Evolutionary conservation across 2,329 filamentous ascomycete genomes (phyloP).

Genomic region (Xylariaceae sp.): DNA sequence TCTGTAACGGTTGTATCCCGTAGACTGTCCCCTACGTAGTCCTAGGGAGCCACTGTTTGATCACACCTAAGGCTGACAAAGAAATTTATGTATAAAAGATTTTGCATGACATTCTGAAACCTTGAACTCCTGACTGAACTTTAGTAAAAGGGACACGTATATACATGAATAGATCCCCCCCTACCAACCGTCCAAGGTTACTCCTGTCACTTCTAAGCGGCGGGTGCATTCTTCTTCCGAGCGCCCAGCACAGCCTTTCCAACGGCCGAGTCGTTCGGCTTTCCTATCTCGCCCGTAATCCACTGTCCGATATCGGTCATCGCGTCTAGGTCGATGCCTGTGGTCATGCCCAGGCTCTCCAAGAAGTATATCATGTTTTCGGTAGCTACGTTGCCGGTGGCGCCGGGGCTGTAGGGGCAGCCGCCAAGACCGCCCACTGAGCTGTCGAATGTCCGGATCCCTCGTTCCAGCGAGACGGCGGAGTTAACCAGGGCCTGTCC

Average conservation of each 20-base stretch:
- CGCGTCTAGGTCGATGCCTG: slow-evolving; percentile 51
- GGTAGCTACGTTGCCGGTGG: slow-evolving; percentile 57
- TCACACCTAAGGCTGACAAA: neutral
- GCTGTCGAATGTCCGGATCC: slow-evolving; percentile 60
- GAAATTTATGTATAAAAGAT: neutral
- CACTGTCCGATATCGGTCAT: slow-evolving; percentile 52
- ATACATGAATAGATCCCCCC: neutral
- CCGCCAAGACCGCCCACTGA: slow-evolving; percentile 62
- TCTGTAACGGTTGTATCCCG: too few relatives aligned
- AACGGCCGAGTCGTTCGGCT: slow-evolving; percentile 37
- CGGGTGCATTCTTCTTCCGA: slow-evolving; percentile 15
- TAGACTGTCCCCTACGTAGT: too few relatives aligned
- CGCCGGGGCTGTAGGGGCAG: slow-evolving; percentile 62
- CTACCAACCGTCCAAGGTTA: neutral
- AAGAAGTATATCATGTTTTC: slow-evolving; percentile 41
- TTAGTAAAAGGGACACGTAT: neutral
- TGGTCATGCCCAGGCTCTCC: slow-evolving; percentile 52
- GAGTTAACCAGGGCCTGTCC: slow-evolving; percentile 63
- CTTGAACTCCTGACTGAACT: neutral
- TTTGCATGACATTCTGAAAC: neutral
- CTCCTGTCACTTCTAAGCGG: neutral
- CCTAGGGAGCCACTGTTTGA: neutral
- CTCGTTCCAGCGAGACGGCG: slow-evolving; percentile 56
- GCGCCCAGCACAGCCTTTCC: slow-evolving; percentile 32
- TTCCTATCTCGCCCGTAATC: slow-evolving; percentile 48